phyloP scores from a whole-genome alignment of 2,329 filamentous ascomycete genomes.

The Xylariomycetidae sp. region DNA sequence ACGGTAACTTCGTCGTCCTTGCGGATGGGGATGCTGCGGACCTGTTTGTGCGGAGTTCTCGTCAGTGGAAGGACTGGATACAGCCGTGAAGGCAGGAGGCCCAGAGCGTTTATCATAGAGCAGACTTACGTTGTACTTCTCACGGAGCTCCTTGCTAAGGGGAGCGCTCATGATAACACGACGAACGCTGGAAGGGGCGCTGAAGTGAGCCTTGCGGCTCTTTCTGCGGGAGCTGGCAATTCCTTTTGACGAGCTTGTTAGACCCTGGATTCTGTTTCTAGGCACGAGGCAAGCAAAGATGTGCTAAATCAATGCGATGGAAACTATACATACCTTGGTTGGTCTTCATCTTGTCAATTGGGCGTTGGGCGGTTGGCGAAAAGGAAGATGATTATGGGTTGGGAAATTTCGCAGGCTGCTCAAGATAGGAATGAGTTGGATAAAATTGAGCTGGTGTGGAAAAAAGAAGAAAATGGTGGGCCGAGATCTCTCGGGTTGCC shows the following conservation, averaged over 20 bases:
- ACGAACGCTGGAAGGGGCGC: constrained; percentile 88
- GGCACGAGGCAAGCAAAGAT: too few relatives aligned
- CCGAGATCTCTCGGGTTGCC: too few relatives aligned
- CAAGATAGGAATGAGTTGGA: too few relatives aligned
- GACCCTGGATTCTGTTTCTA: constrained; percentile 2
- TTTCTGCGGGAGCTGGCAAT: constrained; percentile 73
- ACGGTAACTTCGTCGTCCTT: constrained; percentile 96
- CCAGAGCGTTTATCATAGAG: too few relatives aligned
- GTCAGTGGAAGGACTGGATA: constrained; percentile 3
- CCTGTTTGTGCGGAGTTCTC: constrained; percentile 46
- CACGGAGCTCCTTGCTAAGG: constrained; percentile 92
- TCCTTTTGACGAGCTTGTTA: constrained; percentile 10
- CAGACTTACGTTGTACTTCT: constrained; percentile 91
- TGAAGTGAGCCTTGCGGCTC: constrained; percentile 98
- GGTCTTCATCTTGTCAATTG: too few relatives aligned
- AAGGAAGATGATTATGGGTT: too few relatives aligned
- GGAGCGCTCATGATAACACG: constrained; percentile 96
- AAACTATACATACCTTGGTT: too few relatives aligned
- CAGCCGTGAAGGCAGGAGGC: background rate
- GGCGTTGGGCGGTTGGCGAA: too few relatives aligned
- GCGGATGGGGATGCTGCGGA: constrained; percentile 93
- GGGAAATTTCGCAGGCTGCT: too few relatives aligned
- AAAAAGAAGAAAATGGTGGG: too few relatives aligned
- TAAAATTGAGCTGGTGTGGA: too few relatives aligned
- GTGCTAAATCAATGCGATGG: too few relatives aligned